Conservation (phyloP, 805 yeast genomes). For the Schwanniomyces polymorphus region DNA sequence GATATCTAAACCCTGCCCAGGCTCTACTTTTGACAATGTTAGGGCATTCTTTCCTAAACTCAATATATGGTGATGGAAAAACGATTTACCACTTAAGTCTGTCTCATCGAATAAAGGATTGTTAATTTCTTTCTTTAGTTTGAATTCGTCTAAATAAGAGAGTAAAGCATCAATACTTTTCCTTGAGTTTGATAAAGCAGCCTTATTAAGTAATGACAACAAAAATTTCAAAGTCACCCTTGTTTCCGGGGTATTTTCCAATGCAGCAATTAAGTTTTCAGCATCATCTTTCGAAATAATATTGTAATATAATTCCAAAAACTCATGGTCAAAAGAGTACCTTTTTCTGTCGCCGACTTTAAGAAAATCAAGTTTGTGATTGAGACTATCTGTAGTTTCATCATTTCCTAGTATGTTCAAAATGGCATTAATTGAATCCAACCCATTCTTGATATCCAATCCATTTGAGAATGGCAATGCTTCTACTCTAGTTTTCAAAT, state of each 20-base stretch:
- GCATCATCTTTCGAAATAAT: conserved; percentile 43
- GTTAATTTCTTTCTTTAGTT: conserved; percentile 27
- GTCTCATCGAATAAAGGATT: conserved; percentile 48
- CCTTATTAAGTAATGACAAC: conserved; percentile 62
- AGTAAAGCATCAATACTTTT: conserved; percentile 60
- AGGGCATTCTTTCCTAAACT: conserved; percentile 66
- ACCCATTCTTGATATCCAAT: conserved; percentile 51
- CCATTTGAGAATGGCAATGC: conserved; percentile 81
- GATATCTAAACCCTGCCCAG: conserved; percentile 44
- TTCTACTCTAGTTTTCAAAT: conserved; percentile 62
- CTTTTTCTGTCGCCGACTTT: conserved; percentile 22
- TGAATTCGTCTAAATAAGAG: conserved; percentile 43
- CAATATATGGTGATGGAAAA: conserved; percentile 81
- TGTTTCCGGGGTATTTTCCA: conserved; percentile 35
- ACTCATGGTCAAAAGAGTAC: conserved; percentile 25
- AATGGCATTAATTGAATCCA: conserved; percentile 52
- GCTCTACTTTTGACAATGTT: conserved; percentile 39
- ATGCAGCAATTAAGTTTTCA: conserved; percentile 40
- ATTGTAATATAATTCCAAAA: conserved; percentile 18
- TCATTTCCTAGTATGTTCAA: conserved; percentile 51
- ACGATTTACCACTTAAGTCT: conserved; percentile 80
- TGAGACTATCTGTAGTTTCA: conserved; percentile 5
- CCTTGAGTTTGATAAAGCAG: conserved; percentile 56
- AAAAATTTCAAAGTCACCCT: conserved; percentile 55
- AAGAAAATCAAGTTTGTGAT: conserved; percentile 14